Conservation (phyloP, 2,329 filamentous ascomycete species). For the Paracorniculantispora psalliotae region DNA sequence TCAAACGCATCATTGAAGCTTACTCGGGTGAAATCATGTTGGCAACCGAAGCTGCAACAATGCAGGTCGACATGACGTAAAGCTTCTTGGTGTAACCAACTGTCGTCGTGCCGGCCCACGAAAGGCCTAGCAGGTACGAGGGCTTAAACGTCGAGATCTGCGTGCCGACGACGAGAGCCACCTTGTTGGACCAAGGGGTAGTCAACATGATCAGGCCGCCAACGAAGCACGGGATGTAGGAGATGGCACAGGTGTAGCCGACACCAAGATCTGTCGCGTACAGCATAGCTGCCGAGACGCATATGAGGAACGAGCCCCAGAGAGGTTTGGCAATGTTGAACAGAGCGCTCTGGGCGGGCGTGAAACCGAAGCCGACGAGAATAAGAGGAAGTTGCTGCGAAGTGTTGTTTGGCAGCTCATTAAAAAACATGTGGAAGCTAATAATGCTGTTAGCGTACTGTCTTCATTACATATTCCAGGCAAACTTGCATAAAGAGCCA, state of each 20-base stretch:
- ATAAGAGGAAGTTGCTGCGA: slow-evolving; percentile 23
- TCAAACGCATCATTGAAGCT: neutral
- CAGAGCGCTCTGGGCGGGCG: slow-evolving; percentile 21
- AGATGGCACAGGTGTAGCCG: slow-evolving; percentile 24
- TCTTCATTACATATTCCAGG: neutral
- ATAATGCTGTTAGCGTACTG: neutral
- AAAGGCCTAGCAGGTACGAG: slow-evolving; percentile 24
- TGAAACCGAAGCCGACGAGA: slow-evolving; percentile 22
- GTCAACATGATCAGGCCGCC: slow-evolving; percentile 21
- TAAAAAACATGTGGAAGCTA: slow-evolving; percentile 24
- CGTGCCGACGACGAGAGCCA: slow-evolving; percentile 24
- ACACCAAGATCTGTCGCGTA: slow-evolving; percentile 19
- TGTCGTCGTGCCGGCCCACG: slow-evolving; percentile 23
- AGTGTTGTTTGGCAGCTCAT: slow-evolving; percentile 23
- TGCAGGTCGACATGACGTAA: slow-evolving; percentile 20
- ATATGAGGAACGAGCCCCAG: slow-evolving; percentile 18
- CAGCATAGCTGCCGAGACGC: slow-evolving; percentile 20
- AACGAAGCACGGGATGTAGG: slow-evolving; percentile 22
- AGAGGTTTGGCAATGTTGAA: slow-evolving; percentile 23
- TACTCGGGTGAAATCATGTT: slow-evolving; percentile 27
- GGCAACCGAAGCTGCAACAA: slow-evolving; percentile 20
- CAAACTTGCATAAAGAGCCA: slow-evolving; percentile 18
- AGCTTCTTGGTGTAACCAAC: slow-evolving; percentile 22
- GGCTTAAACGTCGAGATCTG: slow-evolving; percentile 27
- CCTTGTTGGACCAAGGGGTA: slow-evolving; percentile 23